These are phyloP conservation scores for Chaetomidium leptoderma DNA, from an alignment of 495 filamentous ascomycete genomes.

Conservation along the genomic window DNA sequence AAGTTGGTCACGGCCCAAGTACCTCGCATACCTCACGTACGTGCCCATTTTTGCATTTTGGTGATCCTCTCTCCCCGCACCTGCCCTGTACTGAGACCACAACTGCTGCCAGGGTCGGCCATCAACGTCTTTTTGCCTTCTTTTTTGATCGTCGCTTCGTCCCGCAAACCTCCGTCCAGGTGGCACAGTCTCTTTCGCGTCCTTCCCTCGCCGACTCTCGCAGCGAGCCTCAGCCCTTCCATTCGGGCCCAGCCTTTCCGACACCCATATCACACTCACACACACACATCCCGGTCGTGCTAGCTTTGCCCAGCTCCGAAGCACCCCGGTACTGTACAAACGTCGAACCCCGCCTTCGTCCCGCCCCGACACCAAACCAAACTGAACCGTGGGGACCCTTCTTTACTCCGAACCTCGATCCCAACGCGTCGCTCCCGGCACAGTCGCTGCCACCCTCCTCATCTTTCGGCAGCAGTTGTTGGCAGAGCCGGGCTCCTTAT, in stretches of 20 bases:
- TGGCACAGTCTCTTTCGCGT: slow-evolving; percentile 15
- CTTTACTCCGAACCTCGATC: slow-evolving; percentile 6
- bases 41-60: not conserved
- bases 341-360: slow-evolving; percentile 13
- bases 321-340: slow-evolving; percentile 5
- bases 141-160: slow-evolving; percentile 9
- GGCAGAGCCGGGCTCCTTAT: slow-evolving; percentile 25
- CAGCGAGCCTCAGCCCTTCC: not conserved
- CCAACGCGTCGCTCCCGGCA: slow-evolving; percentile 11
- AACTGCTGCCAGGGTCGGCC: not conserved
- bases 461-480: slow-evolving; percentile 20
- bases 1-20: slow-evolving; percentile 13
- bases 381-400: not conserved
- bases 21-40: slow-evolving; percentile 1
- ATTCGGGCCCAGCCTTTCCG: not conserved
- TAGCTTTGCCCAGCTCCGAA: slow-evolving; percentile 8
- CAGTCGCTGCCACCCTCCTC: slow-evolving; percentile 20
- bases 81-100: slow-evolving; percentile 6
- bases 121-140: slow-evolving; percentile 13
- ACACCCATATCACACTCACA: not conserved
- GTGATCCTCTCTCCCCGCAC: not conserved
- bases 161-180: slow-evolving; percentile 11
- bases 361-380: slow-evolving; percentile 3
- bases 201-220: slow-evolving; percentile 9
- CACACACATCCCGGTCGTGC: slow-evolving; percentile 8